A percentile compares a stretch with the other conserved stretches of the same genome.
phyloP scores from a whole-genome alignment of 257 asterid species.

The Gentiana straminea region DNA sequence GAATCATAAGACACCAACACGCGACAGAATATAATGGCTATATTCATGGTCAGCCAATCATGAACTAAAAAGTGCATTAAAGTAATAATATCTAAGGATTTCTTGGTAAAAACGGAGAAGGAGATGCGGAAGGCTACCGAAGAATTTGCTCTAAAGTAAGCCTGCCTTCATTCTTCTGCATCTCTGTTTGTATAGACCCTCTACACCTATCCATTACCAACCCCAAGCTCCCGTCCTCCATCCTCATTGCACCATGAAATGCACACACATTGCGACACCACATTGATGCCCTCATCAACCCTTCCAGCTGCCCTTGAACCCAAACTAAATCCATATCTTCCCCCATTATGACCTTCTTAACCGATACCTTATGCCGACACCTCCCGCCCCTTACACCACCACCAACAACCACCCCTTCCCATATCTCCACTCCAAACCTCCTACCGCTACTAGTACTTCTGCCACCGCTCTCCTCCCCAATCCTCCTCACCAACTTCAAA shows the following conservation, averaged over 20 bases:
- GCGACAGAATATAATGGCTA: too few relatives aligned
- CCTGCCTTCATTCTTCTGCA: slow-evolving; percentile 85
- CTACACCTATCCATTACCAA: slow-evolving; percentile 86
- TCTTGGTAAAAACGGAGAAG: too few relatives aligned
- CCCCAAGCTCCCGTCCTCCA: slow-evolving; percentile 56
- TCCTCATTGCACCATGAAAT: slow-evolving; percentile 70
- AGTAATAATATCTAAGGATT: too few relatives aligned
- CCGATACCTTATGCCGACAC: slow-evolving; percentile 75
- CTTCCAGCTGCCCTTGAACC: slow-evolving; percentile 90
- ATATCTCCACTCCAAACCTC: slow-evolving; percentile 56
- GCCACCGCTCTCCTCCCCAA: slow-evolving; percentile 32
- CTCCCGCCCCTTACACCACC: slow-evolving; percentile 31
- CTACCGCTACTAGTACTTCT: slow-evolving; percentile 17
- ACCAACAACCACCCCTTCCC: slow-evolving; percentile 47
- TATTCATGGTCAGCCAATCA: too few relatives aligned
- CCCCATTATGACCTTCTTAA: slow-evolving; percentile 61
- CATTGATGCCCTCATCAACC: slow-evolving; percentile 70
- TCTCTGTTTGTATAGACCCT: slow-evolving; percentile 80
- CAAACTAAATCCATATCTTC: slow-evolving; percentile 68
- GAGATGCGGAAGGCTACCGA: slow-evolving; percentile 32
- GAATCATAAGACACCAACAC: too few relatives aligned
- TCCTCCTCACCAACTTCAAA: slow-evolving; percentile 58
- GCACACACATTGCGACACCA: slow-evolving; percentile 96
- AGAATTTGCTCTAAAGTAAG: slow-evolving; percentile 94
- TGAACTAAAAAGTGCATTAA: too few relatives aligned